phyloP scores from a whole-genome alignment of 225 moss, liverwort and hornwort genomes.

The Physcomitrellopsis africana region DNA sequence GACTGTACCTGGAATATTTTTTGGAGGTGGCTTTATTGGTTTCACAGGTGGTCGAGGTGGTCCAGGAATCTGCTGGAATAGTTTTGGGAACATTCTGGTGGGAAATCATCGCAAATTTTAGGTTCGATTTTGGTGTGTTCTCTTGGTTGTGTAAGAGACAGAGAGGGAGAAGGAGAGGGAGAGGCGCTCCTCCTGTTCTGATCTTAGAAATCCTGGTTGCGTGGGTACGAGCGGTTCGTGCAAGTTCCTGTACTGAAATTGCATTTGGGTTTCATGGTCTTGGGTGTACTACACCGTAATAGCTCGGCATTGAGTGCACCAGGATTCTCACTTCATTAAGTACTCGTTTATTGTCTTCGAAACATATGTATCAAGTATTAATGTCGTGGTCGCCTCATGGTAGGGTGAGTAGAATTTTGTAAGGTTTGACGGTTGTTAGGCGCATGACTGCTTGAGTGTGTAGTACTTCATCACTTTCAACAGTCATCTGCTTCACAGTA shows the following conservation, averaged over 20 bases:
- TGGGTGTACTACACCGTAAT: not conserved
- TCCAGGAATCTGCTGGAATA: not conserved
- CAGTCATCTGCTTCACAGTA: too few relatives aligned
- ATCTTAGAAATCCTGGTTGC: not conserved
- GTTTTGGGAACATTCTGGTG: not conserved
- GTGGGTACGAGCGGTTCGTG: constrained; percentile 10
- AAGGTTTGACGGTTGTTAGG: too few relatives aligned
- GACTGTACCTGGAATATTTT: not conserved
- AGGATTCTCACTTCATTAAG: constrained; percentile 23
- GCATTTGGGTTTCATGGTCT: not conserved
- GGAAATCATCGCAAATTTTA: not conserved
- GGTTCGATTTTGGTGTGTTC: not conserved
- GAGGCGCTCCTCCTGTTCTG: not conserved
- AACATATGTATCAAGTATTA: not conserved
- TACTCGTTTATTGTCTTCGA: not conserved
- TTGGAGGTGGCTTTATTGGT: constrained; percentile 28
- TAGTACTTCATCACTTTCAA: too few relatives aligned
- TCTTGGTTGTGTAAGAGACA: not conserved
- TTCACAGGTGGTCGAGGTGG: not conserved
- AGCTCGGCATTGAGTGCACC: not conserved
- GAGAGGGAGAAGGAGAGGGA: not conserved
- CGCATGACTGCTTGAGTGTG: too few relatives aligned
- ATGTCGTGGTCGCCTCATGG: not conserved
- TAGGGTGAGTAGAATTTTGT: too few relatives aligned
- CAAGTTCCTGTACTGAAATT: not conserved